A percentile compares a stretch with the other conserved stretches of the same genome.
These are phyloP conservation scores for Xerophyta viscosa DNA, from an alignment of 106 monocot species.

Conservation along the genomic window DNA sequence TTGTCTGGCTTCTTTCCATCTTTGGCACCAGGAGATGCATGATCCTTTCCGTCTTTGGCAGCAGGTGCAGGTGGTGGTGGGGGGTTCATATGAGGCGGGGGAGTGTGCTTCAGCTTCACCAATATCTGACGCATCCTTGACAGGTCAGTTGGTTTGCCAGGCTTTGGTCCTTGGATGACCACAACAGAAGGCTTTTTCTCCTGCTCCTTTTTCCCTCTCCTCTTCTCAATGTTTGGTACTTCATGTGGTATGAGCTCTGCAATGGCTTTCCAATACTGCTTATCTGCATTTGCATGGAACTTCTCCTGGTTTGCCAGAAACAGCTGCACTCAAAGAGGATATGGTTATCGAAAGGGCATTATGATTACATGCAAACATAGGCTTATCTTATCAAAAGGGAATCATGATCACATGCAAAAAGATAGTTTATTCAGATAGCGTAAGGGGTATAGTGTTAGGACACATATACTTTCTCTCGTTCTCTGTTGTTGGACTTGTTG, in stretches of 20 bases:
- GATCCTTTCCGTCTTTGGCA: too few species aligned
- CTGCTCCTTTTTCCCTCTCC: conserved; percentile 49
- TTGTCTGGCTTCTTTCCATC: conserved; percentile 17
- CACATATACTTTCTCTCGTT: conserved; percentile 88
- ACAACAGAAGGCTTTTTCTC: conserved; percentile 50
- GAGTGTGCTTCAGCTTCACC: conserved; percentile 58
- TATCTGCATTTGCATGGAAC: conserved; percentile 60
- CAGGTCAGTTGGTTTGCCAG: conserved; percentile 67
- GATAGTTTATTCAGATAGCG: too few species aligned
- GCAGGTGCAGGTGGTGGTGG: conserved; percentile 46
- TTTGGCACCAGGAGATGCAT: too few species aligned
- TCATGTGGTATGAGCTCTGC: conserved; percentile 61
- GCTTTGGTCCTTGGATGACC: conserved; percentile 68
- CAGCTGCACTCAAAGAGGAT: conserved; percentile 25
- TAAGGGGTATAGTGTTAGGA: too few species aligned
- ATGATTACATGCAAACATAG: too few species aligned
- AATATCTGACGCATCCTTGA: conserved; percentile 62
- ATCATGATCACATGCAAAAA: too few species aligned
- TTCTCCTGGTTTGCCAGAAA: conserved; percentile 68
- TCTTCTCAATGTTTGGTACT: conserved; percentile 58
- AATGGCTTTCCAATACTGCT: conserved; percentile 81
- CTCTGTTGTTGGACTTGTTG: conserved; percentile 73
- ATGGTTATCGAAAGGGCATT: too few species aligned
- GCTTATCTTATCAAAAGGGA: too few species aligned
- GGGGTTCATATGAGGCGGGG: conserved; percentile 67